Base-by-base conservation (phyloP, 148 eudicot species). In the Rhododendron mucronatum region DNA sequence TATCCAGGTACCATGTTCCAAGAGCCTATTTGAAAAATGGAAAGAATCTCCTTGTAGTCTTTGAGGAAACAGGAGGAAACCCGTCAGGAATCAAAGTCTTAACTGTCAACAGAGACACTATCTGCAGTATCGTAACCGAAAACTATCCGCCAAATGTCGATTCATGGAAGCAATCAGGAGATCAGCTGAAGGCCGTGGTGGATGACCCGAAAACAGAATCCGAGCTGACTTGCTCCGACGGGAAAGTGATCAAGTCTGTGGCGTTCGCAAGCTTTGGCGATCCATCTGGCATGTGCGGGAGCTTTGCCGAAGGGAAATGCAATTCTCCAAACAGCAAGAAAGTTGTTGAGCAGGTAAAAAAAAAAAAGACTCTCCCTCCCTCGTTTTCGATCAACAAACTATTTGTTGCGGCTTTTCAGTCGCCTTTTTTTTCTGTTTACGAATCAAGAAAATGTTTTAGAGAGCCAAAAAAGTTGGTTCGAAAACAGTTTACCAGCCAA, bases 1-100 rank as follows among this genome's bases (percentile, higher is more conserved):
- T 37, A 75, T 82, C 5, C 37, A 95, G 98, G 94, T 96, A 97
- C 88, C 98, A 97, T 82, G 84, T 97, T 44, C 99, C 99, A 79
- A 91, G 98, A 82, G 67, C 95, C 61, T 94, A 80, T 89, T 77
- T 95, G 85, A 95, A 97, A 88, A 91, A 93, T 0, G 91, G 83
- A 80, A 87, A 90, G 85, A 97, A 97, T 85, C 89, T 94, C 3
- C 80, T 97, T 73, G 99, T 97, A 69, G 88, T 97, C 4, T 92
- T 94, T 59, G 99, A 96, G 78, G 98, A 97, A 86, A 84, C 85
- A 4, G 93, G 95, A 18, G 98, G 98, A 21, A 57, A 86, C 57
- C 92, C 93, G 0, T 89, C 88, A 78, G 88, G 91, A 2, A 93
- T 93, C 15, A 86, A 90, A 84, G 86, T 96, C 69, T 69, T 85